phyloP scores from a whole-genome alignment of 805 yeast genomes.

The Crinitomyces ghanaensis region DNA sequence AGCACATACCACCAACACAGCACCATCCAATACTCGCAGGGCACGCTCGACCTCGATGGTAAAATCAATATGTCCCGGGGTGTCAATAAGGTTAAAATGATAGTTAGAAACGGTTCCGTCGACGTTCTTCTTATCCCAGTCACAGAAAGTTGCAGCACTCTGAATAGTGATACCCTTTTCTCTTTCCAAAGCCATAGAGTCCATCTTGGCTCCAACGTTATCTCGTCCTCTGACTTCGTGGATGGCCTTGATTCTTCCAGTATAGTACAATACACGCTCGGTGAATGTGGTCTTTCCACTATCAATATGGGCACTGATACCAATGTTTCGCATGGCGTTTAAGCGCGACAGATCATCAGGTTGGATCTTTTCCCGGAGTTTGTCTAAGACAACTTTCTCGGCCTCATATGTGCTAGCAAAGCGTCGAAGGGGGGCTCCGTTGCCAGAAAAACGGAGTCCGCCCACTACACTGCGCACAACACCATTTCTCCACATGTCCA shows the following conservation, averaged over 20 bases:
- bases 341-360: constrained; percentile 33
- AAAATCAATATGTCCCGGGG: constrained; percentile 98
- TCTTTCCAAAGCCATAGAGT: constrained; percentile 95
- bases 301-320: constrained; percentile 96
- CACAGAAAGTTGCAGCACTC: constrained; percentile 96
- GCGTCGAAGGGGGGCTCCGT: no score
- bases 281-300: constrained; percentile 98
- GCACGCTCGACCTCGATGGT: constrained; percentile 99
- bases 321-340: constrained; percentile 73
- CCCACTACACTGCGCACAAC: no score
- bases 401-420: constrained; percentile 19
- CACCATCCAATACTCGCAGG: constrained; percentile 95
- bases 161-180: constrained; percentile 98
- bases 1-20: constrained; percentile 96
- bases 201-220: constrained; percentile 99
- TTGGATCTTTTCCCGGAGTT: constrained; percentile 18
- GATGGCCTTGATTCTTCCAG: constrained; percentile 93
- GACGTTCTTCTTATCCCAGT: constrained; percentile 59
- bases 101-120: constrained; percentile 42
- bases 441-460: no score
- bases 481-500: no score
- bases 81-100: constrained; percentile 92
- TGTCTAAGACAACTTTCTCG: constrained; percentile 20
- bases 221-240: constrained; percentile 95
- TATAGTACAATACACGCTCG: constrained; percentile 89